Evolutionary conservation across 202 grass and related monocot genomes (phyloP), one percentile per base, ranked within the genome.

Genomic region (Cymbopogon flexuosus): DNA sequence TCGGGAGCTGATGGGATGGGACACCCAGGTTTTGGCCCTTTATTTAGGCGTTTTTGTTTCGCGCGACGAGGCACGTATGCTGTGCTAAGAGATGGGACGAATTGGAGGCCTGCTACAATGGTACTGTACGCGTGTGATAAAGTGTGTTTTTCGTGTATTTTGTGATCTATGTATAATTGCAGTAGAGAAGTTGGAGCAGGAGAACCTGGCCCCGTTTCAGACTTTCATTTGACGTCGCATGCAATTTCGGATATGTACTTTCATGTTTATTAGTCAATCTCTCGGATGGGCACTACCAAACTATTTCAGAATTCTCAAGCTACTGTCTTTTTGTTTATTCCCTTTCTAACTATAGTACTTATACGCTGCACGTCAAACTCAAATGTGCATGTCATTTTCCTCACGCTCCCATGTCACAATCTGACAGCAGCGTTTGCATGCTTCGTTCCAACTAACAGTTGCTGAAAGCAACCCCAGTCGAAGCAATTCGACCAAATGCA

Each of bases 81-180:
- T 27, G 5, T 39, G 45, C 43, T 79, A 58, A 68, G 19, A 41
- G 47, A 69, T 68, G 47, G 47, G 64, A 79, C 77, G 56, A 79
- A 58, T 6, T 57, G 46, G 47, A 10, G 57, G 21, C 6, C 19
- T 40, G 31, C 61, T 43, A 43, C 40, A 33, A 8, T 65, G 35
- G 3, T 35, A 33, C 31, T n/a, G n/a, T n/a, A 10, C 35, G 11
- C 11, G 2, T 21, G 36, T 33, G 40, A 63, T 64, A 13, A 39
- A 33, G 2, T 51, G 41, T 9, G 43, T 2, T 49, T 49, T 23
- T 66, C 76, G 10, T 27, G 42, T 12, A 7, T 10, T 35, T 78
- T 54, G 16, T 2, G 2, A 33, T 65, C 5, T 6, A 19, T 19
- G 2, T 64, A 9, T 31, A 65, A 51, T 6, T 51, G 16, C 2